Evolutionary conservation across 116 monocot species (phyloP), one percentile per base, ranked within the genome.

Genomic region (Thalassia testudinum): DNA sequence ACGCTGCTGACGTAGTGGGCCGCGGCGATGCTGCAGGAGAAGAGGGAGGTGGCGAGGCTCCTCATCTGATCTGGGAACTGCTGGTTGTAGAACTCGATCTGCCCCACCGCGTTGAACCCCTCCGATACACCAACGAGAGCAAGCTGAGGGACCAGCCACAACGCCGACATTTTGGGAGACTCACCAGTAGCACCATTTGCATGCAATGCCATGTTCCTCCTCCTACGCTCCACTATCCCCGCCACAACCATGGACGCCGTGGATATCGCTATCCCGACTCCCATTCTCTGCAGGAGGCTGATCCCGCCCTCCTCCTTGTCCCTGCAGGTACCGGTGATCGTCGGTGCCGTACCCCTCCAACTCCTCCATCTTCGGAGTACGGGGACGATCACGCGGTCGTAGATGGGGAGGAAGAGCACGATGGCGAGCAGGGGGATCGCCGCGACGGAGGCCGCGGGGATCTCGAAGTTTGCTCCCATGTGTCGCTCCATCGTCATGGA

Each of bases 61-160:
- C 81, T 75, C 93, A 93, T 93, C 19, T 87, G 88, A 70, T 93
- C 93, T n/a, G 93, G 93, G 25, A 88, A 83, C 64, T 93, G 88
- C 65, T 87, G 62, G 25, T 93, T 87, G 11, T 87, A 66, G 60
- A 93, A 87, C 49, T 93, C 93, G 16, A 93, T 66, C 5, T 87
- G 75, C 2, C 78, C 88, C 24, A 93, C 93, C 42, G 84, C 72
- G 69, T 66, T 77, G 37, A 93, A 93, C 4, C 84, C 87, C 62
- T 93, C 93, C 27, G 87, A 87, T 30, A 84, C 20, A 15, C 93
- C 93, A 38, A 93, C 87, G 55, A 93, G 57, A 42, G 72, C 72
- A 50, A 86, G 84, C 37, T 87, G 93, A 15, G 87, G 87, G 62
- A 93, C 56, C 66, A 93, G 45, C 93, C 93, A 93, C 65, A 78